phyloP scores from a whole-genome alignment of 306 rosid genomes.

The Castanospermum australe region DNA sequence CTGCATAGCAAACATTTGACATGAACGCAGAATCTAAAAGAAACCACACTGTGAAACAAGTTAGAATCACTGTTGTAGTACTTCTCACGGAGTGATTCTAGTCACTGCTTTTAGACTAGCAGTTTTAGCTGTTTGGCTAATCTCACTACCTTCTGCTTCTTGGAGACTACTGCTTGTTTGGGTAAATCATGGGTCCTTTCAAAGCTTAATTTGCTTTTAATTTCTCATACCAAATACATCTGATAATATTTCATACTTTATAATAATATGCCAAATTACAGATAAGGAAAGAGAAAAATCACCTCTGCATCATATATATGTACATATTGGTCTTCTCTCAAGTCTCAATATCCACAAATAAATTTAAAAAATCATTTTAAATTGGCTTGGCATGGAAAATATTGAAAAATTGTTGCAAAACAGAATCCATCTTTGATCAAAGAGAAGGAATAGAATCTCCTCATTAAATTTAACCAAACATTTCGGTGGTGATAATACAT shows the following conservation, averaged over 20 bases:
- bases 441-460: neutral
- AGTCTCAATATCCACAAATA: neutral
- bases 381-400: neutral
- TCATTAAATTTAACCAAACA: neutral
- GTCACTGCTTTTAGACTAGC: neutral
- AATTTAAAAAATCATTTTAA: neutral
- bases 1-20: neutral
- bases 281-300: neutral
- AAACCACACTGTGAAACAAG: neutral
- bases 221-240: neutral
- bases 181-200: neutral
- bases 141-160: neutral
- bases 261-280: neutral
- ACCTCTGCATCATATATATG: neutral
- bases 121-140: neutral
- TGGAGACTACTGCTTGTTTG: neutral
- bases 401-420: neutral
- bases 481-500: neutral
- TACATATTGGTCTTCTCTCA: conserved; percentile 11
- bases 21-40: neutral
- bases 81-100: neutral
- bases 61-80: neutral
- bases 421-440: neutral
- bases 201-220: neutral
- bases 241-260: neutral